phyloP scores from a whole-genome alignment of 805 yeast genomes.

The Suhomyces sp. region DNA sequence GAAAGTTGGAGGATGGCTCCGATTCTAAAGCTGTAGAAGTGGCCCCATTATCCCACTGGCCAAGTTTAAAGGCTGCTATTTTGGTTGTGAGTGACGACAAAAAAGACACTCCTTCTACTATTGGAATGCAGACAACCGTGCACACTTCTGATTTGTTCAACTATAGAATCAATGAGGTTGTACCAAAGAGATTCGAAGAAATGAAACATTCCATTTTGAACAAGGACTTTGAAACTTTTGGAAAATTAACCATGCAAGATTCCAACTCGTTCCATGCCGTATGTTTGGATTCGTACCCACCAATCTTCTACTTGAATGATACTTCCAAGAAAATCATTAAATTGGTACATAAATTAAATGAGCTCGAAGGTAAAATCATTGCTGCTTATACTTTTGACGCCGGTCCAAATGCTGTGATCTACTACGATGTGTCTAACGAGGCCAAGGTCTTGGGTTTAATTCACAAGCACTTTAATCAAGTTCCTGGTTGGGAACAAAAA shows the following conservation, averaged over 20 bases:
- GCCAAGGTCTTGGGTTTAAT: slow-evolving; percentile 67
- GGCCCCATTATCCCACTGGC: slow-evolving; percentile 86
- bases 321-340: slow-evolving; percentile 78
- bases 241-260: slow-evolving; percentile 90
- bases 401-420: slow-evolving; percentile 97
- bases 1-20: slow-evolving; percentile 65
- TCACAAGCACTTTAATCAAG: slow-evolving; percentile 53
- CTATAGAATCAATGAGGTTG: slow-evolving; percentile 75
- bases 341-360: slow-evolving; percentile 75
- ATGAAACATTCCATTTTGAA: slow-evolving; percentile 75
- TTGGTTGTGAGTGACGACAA: slow-evolving; percentile 90
- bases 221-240: slow-evolving; percentile 80
- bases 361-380: slow-evolving; percentile 57
- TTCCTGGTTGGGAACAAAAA: slow-evolving; percentile 65
- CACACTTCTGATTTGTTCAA: slow-evolving; percentile 82
- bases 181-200: slow-evolving; percentile 75
- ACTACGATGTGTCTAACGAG: slow-evolving; percentile 78
- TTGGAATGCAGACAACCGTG: slow-evolving; percentile 96
- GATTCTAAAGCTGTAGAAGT: slow-evolving; percentile 94
- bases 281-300: slow-evolving; percentile 94
- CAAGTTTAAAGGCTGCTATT: slow-evolving; percentile 83
- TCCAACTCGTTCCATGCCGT: slow-evolving; percentile 97
- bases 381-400: slow-evolving; percentile 99
- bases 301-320: slow-evolving; percentile 91
- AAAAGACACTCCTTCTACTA: slow-evolving; percentile 91